These are phyloP conservation scores for Lecanicillium sp. DNA, from an alignment of 2,329 filamentous ascomycete genomes.

Conservation along the genomic window DNA sequence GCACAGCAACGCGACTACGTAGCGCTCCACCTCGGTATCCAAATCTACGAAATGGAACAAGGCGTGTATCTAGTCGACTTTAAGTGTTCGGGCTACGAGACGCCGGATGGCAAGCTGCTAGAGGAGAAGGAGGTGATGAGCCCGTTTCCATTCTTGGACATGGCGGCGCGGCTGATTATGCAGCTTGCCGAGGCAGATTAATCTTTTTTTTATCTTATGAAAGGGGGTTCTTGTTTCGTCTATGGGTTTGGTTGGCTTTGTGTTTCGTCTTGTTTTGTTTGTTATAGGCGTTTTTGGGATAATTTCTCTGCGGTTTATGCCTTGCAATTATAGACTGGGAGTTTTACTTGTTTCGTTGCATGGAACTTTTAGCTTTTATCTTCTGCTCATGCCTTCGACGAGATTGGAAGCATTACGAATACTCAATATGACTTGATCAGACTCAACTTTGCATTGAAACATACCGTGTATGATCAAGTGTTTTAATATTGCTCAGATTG, in stretches of 20 bases:
- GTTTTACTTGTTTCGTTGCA: no score
- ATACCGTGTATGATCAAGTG: no score
- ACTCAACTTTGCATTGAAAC: no score
- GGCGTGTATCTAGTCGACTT: constrained; percentile 96
- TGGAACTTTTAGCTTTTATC: no score
- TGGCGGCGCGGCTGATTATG: constrained; percentile 86
- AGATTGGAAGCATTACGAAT: no score
- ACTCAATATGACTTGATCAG: no score
- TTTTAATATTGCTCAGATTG: no score
- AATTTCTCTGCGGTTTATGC: no score
- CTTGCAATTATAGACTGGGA: no score
- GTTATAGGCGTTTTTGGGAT: neutral
- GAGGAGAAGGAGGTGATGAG: constrained; percentile 94
- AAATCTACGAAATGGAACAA: constrained; percentile 88
- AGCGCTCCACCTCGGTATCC: constrained; percentile 93
- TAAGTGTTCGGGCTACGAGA: constrained; percentile 96
- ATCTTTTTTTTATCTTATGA: neutral
- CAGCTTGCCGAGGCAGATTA: constrained; percentile 67
- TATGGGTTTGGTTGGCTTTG: constrained; percentile 1
- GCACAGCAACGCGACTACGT: constrained; percentile 53
- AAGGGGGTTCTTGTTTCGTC: constrained; percentile 1
- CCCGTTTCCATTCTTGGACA: constrained; percentile 91
- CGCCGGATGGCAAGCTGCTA: constrained; percentile 59
- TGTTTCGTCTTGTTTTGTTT: neutral
- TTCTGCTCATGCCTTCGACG: no score